Conservation (phyloP, 1,284 basidiomycete genomes). For the Trichosporon sp. region DNA sequence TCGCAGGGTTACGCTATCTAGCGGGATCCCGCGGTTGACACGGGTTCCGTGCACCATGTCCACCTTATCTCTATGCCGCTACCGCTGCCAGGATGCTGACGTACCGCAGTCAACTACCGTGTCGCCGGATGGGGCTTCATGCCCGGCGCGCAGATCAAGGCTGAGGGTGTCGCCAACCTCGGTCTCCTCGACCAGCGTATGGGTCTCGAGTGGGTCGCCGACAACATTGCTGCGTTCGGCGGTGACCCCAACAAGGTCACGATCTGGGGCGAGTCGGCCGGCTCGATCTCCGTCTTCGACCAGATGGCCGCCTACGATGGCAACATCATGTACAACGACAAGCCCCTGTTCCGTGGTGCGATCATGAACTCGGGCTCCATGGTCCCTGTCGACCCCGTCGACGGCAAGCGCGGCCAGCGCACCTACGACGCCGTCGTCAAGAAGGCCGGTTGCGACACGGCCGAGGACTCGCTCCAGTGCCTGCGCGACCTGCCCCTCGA, state of each 20-base stretch:
- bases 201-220: conserved; percentile 41
- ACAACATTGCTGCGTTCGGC: conserved; percentile 41
- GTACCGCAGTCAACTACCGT: conserved; percentile 55
- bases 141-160: conserved; percentile 55
- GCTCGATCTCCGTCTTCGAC: conserved; percentile 37
- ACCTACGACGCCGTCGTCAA: conserved; percentile 16
- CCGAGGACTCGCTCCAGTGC: conserved; percentile 55
- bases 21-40: not conserved
- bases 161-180: conserved; percentile 54
- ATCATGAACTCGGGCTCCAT: conserved; percentile 49
- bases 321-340: conserved; percentile 41
- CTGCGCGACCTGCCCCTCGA: conserved; percentile 53
- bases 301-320: conserved; percentile 59
- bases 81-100: not conserved
- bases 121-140: conserved; percentile 46
- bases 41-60: not conserved
- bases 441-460: conserved; percentile 18
- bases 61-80: not conserved
- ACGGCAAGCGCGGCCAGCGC: conserved; percentile 16
- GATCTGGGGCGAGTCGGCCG: conserved; percentile 61
- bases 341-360: conserved; percentile 47
- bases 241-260: conserved; percentile 44
- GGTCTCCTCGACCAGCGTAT: conserved; percentile 51
- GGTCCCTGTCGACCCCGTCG: conserved; percentile 29
- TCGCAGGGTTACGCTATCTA: not conserved